Evolutionary conservation across 2,329 filamentous ascomycete genomes (phyloP).

Genomic region (Delphinella strobiligena): DNA sequence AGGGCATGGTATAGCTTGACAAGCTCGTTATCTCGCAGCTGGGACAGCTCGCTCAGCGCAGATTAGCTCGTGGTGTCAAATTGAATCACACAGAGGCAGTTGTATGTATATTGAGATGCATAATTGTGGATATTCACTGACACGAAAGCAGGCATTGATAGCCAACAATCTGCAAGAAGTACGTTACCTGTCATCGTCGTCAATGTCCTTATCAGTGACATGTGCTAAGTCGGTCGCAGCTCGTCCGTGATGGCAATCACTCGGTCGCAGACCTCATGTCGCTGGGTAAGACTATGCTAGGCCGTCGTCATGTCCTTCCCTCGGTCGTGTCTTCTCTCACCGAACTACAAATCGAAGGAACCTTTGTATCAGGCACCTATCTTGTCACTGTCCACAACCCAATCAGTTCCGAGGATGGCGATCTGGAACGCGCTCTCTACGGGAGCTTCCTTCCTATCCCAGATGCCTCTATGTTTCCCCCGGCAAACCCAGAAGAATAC

Average conservation of each 20-base stretch:
- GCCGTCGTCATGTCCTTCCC: constrained; percentile 80
- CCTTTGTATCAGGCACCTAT: constrained; percentile 81
- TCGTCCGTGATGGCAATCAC: constrained; percentile 92
- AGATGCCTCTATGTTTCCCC: constrained; percentile 51
- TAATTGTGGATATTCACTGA: constrained; percentile 6
- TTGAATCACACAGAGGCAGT: constrained; percentile 84
- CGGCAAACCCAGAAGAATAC: constrained; percentile 49
- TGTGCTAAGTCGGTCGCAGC: constrained; percentile 28
- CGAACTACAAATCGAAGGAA: constrained; percentile 88
- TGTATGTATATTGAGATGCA: constrained; percentile 34
- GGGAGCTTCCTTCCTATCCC: constrained; percentile 83
- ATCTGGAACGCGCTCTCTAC: constrained; percentile 77
- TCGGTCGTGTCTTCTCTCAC: constrained; percentile 66
- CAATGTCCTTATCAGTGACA: constrained; percentile 69
- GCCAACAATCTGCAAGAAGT: constrained; percentile 82
- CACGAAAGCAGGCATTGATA: constrained; percentile 56
- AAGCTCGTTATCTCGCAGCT: constrained; percentile 90
- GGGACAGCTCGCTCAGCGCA: constrained; percentile 73
- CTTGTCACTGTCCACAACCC: constrained; percentile 90
- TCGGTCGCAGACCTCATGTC: constrained; percentile 88
- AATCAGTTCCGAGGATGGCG: constrained; percentile 72
- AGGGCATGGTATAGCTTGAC: constrained; percentile 54
- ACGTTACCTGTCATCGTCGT: constrained; percentile 14
- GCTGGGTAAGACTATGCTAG: constrained; percentile 82
- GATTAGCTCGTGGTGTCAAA: constrained; percentile 75